These are phyloP conservation scores for Cercospora sesami DNA, from an alignment of 2,329 filamentous ascomycete genomes.

Conservation along the genomic window DNA sequence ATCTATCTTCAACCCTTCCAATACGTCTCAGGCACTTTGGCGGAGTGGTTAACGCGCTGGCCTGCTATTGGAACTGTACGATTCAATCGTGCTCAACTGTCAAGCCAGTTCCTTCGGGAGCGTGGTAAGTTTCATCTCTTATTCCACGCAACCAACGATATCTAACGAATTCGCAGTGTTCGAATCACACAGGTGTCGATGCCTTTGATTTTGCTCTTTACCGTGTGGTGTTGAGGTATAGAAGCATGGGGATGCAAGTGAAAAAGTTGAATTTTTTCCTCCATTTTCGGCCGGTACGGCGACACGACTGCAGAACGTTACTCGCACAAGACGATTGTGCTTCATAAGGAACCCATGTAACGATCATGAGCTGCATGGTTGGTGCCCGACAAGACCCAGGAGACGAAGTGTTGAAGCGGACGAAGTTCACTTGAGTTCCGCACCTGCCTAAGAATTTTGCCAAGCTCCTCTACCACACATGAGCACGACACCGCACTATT, in stretches of 20 bases:
- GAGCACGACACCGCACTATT: neutral
- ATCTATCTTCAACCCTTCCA: too few species aligned
- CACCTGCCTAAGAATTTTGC: neutral
- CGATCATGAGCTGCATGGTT: neutral
- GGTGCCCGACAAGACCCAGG: neutral
- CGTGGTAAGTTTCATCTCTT: slow-evolving; percentile 11
- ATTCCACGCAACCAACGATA: too few species aligned
- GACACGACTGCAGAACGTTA: neutral
- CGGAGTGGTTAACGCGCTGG: slow-evolving; percentile 14
- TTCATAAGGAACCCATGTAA: neutral
- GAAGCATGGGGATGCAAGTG: too few species aligned
- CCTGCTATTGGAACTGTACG: slow-evolving; percentile 19
- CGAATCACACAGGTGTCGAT: slow-evolving; percentile 18
- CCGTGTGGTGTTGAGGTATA: neutral
- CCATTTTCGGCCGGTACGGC: too few species aligned
- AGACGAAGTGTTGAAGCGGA: neutral
- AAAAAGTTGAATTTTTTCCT: too few species aligned
- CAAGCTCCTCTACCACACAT: neutral
- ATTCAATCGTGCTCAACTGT: slow-evolving; percentile 8
- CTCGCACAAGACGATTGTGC: neutral
- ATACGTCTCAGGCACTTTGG: too few species aligned
- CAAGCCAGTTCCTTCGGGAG: slow-evolving; percentile 19
- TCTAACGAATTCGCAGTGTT: neutral
- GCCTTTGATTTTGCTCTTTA: neutral
- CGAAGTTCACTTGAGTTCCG: neutral